Evolutionary conservation across 768 basidiomycete species (phyloP).

Genomic region (Termitomyces bulborhizus): DNA sequence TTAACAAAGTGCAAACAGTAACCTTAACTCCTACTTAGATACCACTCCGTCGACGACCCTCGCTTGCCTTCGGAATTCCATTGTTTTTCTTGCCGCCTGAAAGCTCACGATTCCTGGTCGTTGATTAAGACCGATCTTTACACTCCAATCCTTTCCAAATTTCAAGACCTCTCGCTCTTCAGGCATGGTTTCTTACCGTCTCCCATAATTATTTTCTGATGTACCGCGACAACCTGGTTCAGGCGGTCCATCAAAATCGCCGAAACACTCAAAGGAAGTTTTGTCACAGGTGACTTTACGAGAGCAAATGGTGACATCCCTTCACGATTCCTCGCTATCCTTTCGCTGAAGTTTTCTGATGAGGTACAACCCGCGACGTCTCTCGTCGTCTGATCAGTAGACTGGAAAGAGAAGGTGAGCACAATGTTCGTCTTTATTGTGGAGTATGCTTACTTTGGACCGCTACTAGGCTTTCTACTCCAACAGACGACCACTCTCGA

Average conservation of each 20-base stretch:
- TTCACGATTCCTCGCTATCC: background rate
- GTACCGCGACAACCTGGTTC: background rate
- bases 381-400: conserved; percentile 61
- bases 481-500: conserved; percentile 42
- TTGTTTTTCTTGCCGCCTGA: conserved; percentile 75
- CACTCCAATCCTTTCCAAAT: conserved; percentile 53
- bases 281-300: conserved; percentile 40
- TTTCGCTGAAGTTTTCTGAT: conserved; percentile 16
- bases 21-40: conserved; percentile 33
- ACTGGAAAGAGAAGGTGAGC: conserved; percentile 63
- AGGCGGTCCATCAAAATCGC: conserved; percentile 30
- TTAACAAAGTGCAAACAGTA: background rate
- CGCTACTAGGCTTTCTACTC: conserved; percentile 50
- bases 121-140: conserved; percentile 56
- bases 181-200: conserved; percentile 33
- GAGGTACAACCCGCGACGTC: conserved; percentile 49
- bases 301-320: conserved; percentile 48
- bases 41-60: conserved; percentile 50
- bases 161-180: conserved; percentile 64
- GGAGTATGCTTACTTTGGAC: background rate
- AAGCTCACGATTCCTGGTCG: conserved; percentile 62
- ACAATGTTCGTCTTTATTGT: background rate
- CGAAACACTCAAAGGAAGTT: conserved; percentile 37
- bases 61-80: conserved; percentile 56
- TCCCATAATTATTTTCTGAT: background rate